Evolutionary conservation across 495 filamentous ascomycete genomes (phyloP).

Genomic region (Chaetomium cochliodes): DNA sequence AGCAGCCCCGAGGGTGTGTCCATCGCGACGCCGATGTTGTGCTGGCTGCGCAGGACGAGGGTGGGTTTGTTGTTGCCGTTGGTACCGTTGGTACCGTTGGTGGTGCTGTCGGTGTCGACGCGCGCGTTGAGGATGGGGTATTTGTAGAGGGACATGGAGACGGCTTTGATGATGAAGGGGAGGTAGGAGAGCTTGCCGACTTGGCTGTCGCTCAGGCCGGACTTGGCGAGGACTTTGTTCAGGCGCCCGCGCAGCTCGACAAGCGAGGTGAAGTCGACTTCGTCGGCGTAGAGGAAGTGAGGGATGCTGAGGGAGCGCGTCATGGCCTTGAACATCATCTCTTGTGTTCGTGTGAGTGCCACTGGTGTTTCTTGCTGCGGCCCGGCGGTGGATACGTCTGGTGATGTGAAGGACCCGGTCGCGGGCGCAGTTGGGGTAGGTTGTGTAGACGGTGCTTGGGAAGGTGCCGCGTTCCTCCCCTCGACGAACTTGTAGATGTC

Average conservation of each 20-base stretch:
- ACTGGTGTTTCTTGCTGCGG: slow-evolving; percentile 64
- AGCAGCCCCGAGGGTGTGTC: slow-evolving; percentile 87
- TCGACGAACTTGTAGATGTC: slow-evolving; percentile 76
- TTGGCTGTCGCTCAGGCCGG: slow-evolving; percentile 38
- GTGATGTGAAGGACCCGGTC: slow-evolving; percentile 20
- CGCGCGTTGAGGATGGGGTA: slow-evolving; percentile 87
- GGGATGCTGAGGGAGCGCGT: slow-evolving; percentile 85
- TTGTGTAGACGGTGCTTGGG: slow-evolving; percentile 14
- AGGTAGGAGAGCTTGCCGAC: slow-evolving; percentile 74
- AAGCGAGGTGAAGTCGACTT: slow-evolving; percentile 73
- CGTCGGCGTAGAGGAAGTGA: slow-evolving; percentile 90
- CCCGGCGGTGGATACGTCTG: slow-evolving; percentile 26
- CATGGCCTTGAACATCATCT: slow-evolving; percentile 98
- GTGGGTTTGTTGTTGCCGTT: slow-evolving; percentile 52
- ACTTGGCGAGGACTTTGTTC: slow-evolving; percentile 55
- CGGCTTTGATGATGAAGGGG: slow-evolving; percentile 93
- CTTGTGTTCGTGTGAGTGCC: slow-evolving; percentile 73
- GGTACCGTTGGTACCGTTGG: too few relatives aligned
- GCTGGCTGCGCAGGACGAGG: slow-evolving; percentile 72
- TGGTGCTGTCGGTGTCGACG: slow-evolving; percentile 57
- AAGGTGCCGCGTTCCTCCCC: slow-evolving; percentile 36
- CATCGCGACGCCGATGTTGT: slow-evolving; percentile 96
- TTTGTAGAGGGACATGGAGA: slow-evolving; percentile 75
- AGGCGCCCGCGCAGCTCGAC: slow-evolving; percentile 66
- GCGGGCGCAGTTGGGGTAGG: slow-evolving; percentile 17